Percentiles rank a stretch among this genome's conserved stretches.
These are phyloP conservation scores for Skeletonema marinoi DNA, from an alignment of 108 stramenopile genomes.

Conservation along the genomic window DNA sequence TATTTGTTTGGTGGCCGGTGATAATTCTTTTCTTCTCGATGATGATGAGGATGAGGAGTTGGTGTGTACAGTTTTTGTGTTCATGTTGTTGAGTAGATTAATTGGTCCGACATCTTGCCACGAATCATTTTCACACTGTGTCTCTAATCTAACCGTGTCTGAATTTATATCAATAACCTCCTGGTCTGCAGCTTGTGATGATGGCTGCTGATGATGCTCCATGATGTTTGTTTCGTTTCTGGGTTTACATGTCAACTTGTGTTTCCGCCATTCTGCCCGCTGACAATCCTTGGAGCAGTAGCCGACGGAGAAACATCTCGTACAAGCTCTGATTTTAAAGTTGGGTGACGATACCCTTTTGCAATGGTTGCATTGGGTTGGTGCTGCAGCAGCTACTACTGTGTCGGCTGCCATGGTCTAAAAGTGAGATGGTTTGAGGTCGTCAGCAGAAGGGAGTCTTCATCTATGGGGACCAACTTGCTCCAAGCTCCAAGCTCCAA, in stretches of 20 bases:
- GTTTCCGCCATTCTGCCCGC: constrained; percentile 14
- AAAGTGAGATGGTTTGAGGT: no score
- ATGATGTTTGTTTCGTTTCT: background rate
- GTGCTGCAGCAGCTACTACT: background rate
- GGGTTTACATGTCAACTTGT: constrained; percentile 17
- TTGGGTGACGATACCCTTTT: constrained; percentile 9
- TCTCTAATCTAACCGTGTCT: constrained; percentile 11
- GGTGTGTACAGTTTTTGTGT: background rate
- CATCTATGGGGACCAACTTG: no score
- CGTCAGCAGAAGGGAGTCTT: no score
- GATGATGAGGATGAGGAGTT: background rate
- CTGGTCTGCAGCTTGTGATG: background rate
- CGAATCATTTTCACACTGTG: background rate
- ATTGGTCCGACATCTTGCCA: constrained; percentile 41
- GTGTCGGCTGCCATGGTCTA: background rate
- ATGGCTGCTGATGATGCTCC: no score
- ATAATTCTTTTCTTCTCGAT: constrained; percentile 4
- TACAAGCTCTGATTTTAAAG: constrained; percentile 23
- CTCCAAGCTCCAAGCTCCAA: no score
- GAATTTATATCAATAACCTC: background rate
- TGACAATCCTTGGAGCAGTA: constrained; percentile 30
- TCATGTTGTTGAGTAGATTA: constrained; percentile 4
- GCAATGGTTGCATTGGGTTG: constrained; percentile 23
- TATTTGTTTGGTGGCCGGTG: background rate
- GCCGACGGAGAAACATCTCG: constrained; percentile 23